Conservation (phyloP, 2,329 filamentous ascomycete genomes). For the Trichophyton benhamiae region DNA sequence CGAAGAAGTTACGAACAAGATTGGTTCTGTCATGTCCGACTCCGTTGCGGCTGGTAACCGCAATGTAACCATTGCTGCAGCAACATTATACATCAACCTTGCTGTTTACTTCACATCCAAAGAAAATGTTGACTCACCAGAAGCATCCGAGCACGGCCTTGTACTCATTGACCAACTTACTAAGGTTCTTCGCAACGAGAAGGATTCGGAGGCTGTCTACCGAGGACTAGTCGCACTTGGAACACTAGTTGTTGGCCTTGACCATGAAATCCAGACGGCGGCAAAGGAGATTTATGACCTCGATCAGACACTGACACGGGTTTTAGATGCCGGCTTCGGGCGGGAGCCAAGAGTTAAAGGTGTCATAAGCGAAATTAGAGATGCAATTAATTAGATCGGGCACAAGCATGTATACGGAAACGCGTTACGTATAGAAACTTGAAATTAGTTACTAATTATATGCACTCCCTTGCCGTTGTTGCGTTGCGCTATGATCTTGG, state of each 20-base stretch:
- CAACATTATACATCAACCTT: slow-evolving; percentile 75
- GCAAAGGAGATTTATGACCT: slow-evolving; percentile 47
- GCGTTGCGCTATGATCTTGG: not conserved
- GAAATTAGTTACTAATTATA: not conserved
- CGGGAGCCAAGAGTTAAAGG: slow-evolving; percentile 50
- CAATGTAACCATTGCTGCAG: slow-evolving; percentile 69
- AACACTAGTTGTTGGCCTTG: slow-evolving; percentile 52
- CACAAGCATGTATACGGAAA: not conserved
- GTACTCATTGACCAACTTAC: slow-evolving; percentile 50
- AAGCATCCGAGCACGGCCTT: slow-evolving; percentile 38
- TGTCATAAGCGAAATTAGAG: slow-evolving; percentile 48
- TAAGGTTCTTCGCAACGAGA: slow-evolving; percentile 51
- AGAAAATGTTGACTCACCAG: slow-evolving; percentile 26
- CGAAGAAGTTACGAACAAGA: slow-evolving; percentile 48
- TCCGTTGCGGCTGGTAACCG: slow-evolving; percentile 47
- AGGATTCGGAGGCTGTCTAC: slow-evolving; percentile 72
- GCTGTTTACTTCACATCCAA: slow-evolving; percentile 54
- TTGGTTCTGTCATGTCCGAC: slow-evolving; percentile 48
- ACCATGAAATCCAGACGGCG: slow-evolving; percentile 47
- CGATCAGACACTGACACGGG: slow-evolving; percentile 34
- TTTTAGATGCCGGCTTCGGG: slow-evolving; percentile 38
- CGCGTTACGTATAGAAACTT: not conserved
- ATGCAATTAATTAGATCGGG: slow-evolving; percentile 20
- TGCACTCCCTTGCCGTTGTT: not conserved
- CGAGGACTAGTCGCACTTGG: slow-evolving; percentile 71